Percentiles rank a stretch among this genome's conserved stretches.
phyloP scores from a whole-genome alignment of 345 rosid genomes.

The Clarkia xantiana region DNA sequence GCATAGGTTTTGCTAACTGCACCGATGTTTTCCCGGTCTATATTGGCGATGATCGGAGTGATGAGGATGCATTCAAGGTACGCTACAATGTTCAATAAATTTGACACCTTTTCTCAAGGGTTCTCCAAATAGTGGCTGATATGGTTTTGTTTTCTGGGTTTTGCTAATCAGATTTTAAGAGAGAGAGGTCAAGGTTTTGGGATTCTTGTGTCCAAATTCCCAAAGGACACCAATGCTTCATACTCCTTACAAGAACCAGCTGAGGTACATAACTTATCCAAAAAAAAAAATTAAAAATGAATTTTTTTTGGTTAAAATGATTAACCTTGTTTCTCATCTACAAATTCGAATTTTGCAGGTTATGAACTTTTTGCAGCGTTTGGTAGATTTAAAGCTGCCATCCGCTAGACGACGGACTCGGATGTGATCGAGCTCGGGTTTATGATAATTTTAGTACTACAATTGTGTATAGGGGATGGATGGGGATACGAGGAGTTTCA shows the following conservation, averaged over 20 bases:
- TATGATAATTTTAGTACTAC: too few species aligned
- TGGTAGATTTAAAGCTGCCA: constrained; percentile 52
- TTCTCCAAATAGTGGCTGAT: neutral
- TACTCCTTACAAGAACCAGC: constrained; percentile 79
- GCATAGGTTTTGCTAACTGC: constrained; percentile 48
- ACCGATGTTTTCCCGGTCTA: constrained; percentile 62
- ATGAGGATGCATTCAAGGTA: constrained; percentile 96
- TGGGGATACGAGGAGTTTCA: too few species aligned
- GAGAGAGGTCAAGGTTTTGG: constrained; percentile 76
- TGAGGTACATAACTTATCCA: constrained; percentile 29
- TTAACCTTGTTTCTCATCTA: neutral
- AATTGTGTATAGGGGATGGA: too few species aligned
- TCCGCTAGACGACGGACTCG: too few species aligned
- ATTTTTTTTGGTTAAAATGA: neutral
- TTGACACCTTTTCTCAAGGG: too few species aligned
- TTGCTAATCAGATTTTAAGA: constrained; percentile 40
- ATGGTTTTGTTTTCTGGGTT: neutral
- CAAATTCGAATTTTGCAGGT: constrained; percentile 31
- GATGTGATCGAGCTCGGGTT: too few species aligned
- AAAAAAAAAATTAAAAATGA: neutral
- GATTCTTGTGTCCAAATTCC: constrained; percentile 69
- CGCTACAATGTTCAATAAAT: neutral
- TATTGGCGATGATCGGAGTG: constrained; percentile 91
- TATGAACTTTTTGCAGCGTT: constrained; percentile 43
- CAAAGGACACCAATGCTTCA: constrained; percentile 80